Evolutionary conservation across 441 rosid species (phyloP).

Genomic region (Populus hybrid): DNA sequence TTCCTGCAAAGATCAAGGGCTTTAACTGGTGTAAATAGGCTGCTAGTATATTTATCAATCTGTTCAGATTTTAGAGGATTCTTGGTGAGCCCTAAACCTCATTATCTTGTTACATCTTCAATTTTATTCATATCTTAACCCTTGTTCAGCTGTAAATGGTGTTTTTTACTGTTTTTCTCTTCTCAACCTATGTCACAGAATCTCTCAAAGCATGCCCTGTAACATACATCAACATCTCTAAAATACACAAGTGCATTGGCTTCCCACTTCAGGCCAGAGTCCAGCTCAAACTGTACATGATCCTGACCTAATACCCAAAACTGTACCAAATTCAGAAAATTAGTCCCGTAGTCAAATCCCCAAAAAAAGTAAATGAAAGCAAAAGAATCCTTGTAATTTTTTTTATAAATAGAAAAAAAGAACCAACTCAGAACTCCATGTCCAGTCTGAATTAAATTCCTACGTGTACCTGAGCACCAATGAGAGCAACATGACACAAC

Average conservation of each 20-base stretch:
- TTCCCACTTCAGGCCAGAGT: neutral
- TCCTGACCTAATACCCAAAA: neutral
- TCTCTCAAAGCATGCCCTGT: neutral
- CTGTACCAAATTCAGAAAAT: neutral
- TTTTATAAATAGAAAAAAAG: neutral
- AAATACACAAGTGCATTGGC: neutral
- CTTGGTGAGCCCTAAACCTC: neutral
- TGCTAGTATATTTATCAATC: neutral
- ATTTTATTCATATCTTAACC: neutral
- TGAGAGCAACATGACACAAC: neutral
- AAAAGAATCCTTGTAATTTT: neutral
- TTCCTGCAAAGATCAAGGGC: neutral
- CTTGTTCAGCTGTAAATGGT: neutral
- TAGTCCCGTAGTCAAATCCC: neutral
- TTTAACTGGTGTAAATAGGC: neutral
- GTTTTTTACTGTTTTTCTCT: neutral
- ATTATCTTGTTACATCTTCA: neutral
- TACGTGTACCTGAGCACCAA: neutral
- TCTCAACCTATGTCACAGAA: neutral
- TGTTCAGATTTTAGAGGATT: neutral
- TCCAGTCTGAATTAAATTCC: neutral
- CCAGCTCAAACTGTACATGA: neutral
- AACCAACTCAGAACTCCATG: neutral
- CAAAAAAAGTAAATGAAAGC: neutral
- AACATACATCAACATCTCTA: neutral